Evolutionary conservation across 208 protist species (phyloP), one percentile per base, ranked within the genome.

Genomic region (Trichomonas vaginalis): DNA sequence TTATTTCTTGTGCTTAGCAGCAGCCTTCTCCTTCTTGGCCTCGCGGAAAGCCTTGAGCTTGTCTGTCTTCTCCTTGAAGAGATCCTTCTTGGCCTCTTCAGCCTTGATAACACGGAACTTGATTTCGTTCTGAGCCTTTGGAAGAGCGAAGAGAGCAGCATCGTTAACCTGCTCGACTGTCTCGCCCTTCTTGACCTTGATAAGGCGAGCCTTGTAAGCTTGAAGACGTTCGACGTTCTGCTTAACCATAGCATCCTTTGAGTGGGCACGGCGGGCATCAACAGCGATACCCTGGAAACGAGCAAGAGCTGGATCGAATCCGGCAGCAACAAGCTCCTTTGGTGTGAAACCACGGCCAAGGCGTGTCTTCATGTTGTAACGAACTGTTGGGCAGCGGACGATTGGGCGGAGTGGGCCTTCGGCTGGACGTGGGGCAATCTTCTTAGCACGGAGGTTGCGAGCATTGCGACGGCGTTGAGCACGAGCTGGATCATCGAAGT

Each of bases 341-440:
- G 97, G 80, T 56, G 97, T 97, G 96, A 98, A 98, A 39, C 97
- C 97, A 96, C 97, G 97, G 40, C 97, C 97, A 61, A 90, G 49
- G n/a, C 97, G 70, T 39, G 96, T 80, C 56, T 97, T 96, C 37
- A 95, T 46, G 96, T 98, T 98, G 96, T 98, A 97, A 47, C 96
- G 96, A 40, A 96, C 48, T 61, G 97, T 98, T 49, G 92, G 96
- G 95, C 96, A 96, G 56, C 95, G 97, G 32, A 98, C 97, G 39
- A 97, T 95, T n/a, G 97, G 97, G 49, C 97, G 97, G 17, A 98
- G 96, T 56, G 95, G 40, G 35, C 96, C 96, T 49, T 96, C 96
- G 51, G 97, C 90, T 40, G 97, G 97, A 47, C 97, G 97, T 79
- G 97, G 97, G 87, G 97, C 97, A 45, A 97, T 46, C 32, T 45